Base-by-base conservation (phyloP, 345 rosid species). In the Arabis hirsuta region DNA sequence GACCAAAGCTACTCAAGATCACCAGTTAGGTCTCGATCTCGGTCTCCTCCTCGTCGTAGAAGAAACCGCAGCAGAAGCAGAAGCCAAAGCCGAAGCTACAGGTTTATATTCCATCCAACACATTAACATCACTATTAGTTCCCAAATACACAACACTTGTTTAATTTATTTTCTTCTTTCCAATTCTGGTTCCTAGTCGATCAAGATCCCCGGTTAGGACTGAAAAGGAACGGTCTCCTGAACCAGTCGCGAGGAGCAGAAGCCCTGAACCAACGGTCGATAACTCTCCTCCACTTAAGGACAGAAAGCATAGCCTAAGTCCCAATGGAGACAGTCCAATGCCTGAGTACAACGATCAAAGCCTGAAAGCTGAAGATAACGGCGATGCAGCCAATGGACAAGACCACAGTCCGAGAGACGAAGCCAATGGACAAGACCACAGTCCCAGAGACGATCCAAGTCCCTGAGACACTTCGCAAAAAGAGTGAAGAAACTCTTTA, bases 161-260 rank as follows among this genome's bases (percentile, higher is more conserved):
- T 9, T 44, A 9, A 45, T 45, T 4, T 5, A 10, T 10, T 42
- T 11, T 50, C 2, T 9, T 41, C 14, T 51, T 16, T 39, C 20
- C 13, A 1, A 39, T 22, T 42, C 7, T 67, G 41, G 24, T 62
- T 53, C 3, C 3, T 82, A 89, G 96, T 76, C 86, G 86, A 31
- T 91, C 96, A 41, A 84, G 87, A 59, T 87, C 95, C 4, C 88
- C 89, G 1, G 83, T 66, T n/a, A 90, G 78, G 84, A 85, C 87
- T 26, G 91, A 83, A 43, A 66, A 55, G 62, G 51, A 14, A 12
- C 51, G 80, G 9, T 82, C 85, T 72, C 36, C 81, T 66, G 96
- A 84, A 8, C 76, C 44, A 19, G 65, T 51, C 1, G 76, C 52
- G 2, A 79, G 82, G 44, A 26, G 76, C 29, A 66, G 76, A 74